Percentiles rank a stretch among this genome's conserved stretches.
Evolutionary conservation across 805 yeast genomes (phyloP).

Genomic region (Ogataea saltuana): DNA sequence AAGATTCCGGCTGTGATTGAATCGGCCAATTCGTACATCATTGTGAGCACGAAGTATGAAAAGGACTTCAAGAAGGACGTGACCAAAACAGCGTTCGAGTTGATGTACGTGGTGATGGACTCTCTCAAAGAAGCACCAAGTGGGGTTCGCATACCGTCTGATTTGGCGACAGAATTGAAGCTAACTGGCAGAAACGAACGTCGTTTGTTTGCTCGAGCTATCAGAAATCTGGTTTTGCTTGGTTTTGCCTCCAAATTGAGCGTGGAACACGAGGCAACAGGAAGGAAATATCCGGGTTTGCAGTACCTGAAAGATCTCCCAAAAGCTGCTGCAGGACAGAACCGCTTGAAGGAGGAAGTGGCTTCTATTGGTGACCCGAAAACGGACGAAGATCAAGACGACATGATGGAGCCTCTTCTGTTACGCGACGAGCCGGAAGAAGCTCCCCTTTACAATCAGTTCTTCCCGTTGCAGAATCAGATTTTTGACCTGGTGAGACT

Average conservation of each 20-base stretch:
- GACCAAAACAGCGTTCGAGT: constrained; percentile 18
- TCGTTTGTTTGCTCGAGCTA: constrained; percentile 43
- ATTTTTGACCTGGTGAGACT: constrained; percentile 49
- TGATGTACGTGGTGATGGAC: constrained; percentile 41
- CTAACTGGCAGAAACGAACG: constrained; percentile 43
- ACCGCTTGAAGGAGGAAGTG: constrained; percentile 12
- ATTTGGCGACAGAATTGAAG: constrained; percentile 59
- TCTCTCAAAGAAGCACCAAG: constrained; percentile 59
- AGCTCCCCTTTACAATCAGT: constrained; percentile 45
- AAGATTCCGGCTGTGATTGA: constrained; percentile 40
- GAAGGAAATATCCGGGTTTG: constrained; percentile 27
- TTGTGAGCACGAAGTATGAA: constrained; percentile 50
- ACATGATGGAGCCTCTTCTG: constrained; percentile 26
- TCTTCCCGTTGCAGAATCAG: constrained; percentile 68
- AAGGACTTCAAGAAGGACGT: constrained; percentile 19
- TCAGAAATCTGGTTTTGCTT: constrained; percentile 49
- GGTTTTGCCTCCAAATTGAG: constrained; percentile 23
- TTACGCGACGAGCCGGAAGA: constrained; percentile 25
- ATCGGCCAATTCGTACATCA: constrained; percentile 54
- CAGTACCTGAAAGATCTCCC: constrained; percentile 30
- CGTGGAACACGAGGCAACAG: constrained; percentile 29
- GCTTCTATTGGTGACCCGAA: constrained; percentile 14
- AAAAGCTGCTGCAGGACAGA: constrained; percentile 8
- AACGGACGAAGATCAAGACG: constrained; percentile 36
- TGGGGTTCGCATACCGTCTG: constrained; percentile 58